phyloP scores from a whole-genome alignment of 176 grass and related monocot genomes.

The Aegilops sharonensis region DNA sequence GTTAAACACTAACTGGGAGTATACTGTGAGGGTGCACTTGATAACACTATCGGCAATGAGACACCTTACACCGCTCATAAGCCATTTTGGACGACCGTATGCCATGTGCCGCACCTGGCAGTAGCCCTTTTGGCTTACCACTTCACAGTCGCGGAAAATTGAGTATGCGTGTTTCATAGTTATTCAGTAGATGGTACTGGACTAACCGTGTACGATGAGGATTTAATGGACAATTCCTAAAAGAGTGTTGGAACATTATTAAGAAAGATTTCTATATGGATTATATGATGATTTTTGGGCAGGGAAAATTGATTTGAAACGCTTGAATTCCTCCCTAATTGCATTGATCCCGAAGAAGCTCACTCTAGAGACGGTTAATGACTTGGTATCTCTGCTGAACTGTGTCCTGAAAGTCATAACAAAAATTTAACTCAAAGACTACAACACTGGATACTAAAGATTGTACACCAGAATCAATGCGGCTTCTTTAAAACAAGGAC shows the following conservation, averaged over 20 bases:
- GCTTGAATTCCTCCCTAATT: neutral
- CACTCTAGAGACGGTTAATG: neutral
- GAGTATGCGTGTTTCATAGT: no score
- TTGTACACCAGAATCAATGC: neutral
- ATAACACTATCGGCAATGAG: no score
- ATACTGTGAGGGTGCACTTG: no score
- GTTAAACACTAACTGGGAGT: no score
- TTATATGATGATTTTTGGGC: neutral
- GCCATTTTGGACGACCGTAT: no score
- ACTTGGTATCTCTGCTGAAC: neutral
- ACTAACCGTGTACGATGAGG: no score
- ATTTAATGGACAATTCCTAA: neutral
- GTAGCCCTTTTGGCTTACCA: no score
- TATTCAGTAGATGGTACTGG: no score
- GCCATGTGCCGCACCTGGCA: no score
- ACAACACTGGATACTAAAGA: neutral
- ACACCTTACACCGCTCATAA: no score
- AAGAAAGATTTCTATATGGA: neutral
- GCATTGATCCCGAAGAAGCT: neutral
- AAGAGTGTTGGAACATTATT: neutral
- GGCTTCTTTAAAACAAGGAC: no score
- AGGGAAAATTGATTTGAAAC: neutral
- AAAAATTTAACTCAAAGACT: neutral
- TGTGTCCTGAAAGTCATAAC: neutral
- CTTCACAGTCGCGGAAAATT: no score